Evolutionary conservation across 2,329 filamentous ascomycete genomes (phyloP), one percentile per base, ranked within the genome.

Genomic region (Fusarium cyanostomum): DNA sequence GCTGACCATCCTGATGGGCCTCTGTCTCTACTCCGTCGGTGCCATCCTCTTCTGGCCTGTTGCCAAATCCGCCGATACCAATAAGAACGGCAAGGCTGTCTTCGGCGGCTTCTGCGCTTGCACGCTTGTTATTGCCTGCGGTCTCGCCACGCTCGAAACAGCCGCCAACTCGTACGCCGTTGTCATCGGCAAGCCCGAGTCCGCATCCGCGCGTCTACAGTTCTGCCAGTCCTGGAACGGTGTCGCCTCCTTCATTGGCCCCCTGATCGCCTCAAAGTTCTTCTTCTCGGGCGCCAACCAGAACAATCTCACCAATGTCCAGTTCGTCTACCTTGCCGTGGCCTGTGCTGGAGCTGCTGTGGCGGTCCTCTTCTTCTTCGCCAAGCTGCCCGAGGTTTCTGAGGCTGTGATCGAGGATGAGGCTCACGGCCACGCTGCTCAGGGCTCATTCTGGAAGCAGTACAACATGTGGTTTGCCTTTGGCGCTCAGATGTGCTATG

Each of bases 401-500:
- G 78, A 79, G 64, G 76, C 73, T n/a, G 70, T 74, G 68, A 71
- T 65, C 52, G 69, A 56, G 16, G 35, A 55, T 27, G 81, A 86
- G 59, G 71, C 80, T 2, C 74, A 84, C 59, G 81, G 82, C 12
- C 81, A 80, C 43, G 80, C 80, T 56, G 79, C 82, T 48, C 83
- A 88, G 67, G 83, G 85, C 68, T 87, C 89, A 0, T 83, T 92
- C 67, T 79, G 82, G 72, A 90, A 90, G 77, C 89, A 92, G 70
- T 92, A 89, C 74, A 86, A 86, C 26, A 82, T 93, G 13, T 92
- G 92, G 81, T 89, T 92, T 67, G 91, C 89, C 13, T 86, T 89
- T 0, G 84, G 87, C 67, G 89, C 90, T 1, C 90, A 94, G 70
- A 92, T 93, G 76, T 91, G 88, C 75, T 95, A 94, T 75, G 89